phyloP scores from a whole-genome alignment of 2,329 filamentous ascomycete genomes.

The Aspergillus sp. region DNA sequence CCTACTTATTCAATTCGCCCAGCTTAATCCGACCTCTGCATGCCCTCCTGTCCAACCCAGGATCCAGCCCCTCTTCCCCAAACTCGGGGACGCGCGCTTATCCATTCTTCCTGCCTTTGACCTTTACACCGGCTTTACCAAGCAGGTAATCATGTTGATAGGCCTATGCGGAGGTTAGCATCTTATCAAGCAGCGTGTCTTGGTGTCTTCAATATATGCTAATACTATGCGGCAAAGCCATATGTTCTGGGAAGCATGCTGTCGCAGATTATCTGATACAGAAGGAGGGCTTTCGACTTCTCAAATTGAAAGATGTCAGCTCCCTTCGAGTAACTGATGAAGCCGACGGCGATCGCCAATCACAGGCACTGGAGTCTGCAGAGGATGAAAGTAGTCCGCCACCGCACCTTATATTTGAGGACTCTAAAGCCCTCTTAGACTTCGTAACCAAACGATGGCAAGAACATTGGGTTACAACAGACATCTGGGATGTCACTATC shows the following conservation, averaged over 20 bases:
- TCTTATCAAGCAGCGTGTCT: not conserved
- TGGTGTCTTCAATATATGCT: conserved; percentile 13
- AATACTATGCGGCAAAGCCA: conserved; percentile 57
- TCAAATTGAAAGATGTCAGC: conserved; percentile 57
- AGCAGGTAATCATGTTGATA: conserved; percentile 47
- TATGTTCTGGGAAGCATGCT: conserved; percentile 89
- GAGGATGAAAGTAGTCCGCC: conserved; percentile 19
- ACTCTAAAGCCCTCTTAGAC: conserved; percentile 70
- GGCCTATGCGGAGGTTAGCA: conserved; percentile 53
- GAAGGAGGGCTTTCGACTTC: conserved; percentile 75
- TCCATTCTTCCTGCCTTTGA: not conserved
- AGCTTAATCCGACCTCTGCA: not conserved
- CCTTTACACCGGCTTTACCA: not conserved
- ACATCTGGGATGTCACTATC: conserved; percentile 71
- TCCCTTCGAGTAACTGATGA: conserved; percentile 24
- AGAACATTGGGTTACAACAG: conserved; percentile 80
- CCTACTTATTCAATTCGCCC: not conserved
- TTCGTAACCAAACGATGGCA: conserved; percentile 85
- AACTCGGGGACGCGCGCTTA: not conserved
- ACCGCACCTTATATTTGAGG: conserved; percentile 54
- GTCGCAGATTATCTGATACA: conserved; percentile 85
- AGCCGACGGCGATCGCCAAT: conserved; percentile 29
- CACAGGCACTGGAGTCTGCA: conserved; percentile 28
- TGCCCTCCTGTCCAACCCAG: not conserved
- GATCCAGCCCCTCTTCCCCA: not conserved